Base-by-base conservation (phyloP, 345 rosid species). In the Pugionium dolabratum region DNA sequence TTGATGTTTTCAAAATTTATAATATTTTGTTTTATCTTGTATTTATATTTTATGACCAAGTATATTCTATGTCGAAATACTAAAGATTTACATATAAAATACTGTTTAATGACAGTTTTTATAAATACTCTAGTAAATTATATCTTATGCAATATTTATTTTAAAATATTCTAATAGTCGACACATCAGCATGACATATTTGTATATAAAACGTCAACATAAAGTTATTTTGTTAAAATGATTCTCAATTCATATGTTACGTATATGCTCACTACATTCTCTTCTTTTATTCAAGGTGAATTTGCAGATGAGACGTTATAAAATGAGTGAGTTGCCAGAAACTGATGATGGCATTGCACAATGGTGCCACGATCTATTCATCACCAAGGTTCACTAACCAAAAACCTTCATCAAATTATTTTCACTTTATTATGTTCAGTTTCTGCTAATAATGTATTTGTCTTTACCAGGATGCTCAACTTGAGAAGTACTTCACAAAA, bases 301-400 rank as follows among this genome's bases (percentile, higher is more conserved):
- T 69, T 4, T 89, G 60, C 82, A 82, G 57, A 73, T 89, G 42
- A 78, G 71, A 80, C 79, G 96, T 29, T 83, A 85, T 69, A 33
- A 75, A 11, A 85, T 82, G 84, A 67, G 77, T 25, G 88, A 84
- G 54, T 72, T 89, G 32, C 96, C 91, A 5, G 86, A 77, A 81
- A 81, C 91, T 3, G 72, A 74, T 11, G 86, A 84, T 49, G 91
- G 84, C 40, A 84, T 86, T 67, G 67, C 86, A 6, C 91, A 85
- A 68, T 89, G 94, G 96, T 89, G 94, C 76, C 83, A 61, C 81
- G 91, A 89, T 73, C 36, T 79, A 42, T 87, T 87, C 62, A 79
- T 82, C 66, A 73, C 89, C 31, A 85, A 89, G 89, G 96, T 85
- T 71, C 64, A 39, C 37, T 3, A 66, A 59, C 63, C 18, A 18